Evolutionary conservation across 805 yeast species (phyloP).

Genomic region (Yamadazyma phyllophila): DNA sequence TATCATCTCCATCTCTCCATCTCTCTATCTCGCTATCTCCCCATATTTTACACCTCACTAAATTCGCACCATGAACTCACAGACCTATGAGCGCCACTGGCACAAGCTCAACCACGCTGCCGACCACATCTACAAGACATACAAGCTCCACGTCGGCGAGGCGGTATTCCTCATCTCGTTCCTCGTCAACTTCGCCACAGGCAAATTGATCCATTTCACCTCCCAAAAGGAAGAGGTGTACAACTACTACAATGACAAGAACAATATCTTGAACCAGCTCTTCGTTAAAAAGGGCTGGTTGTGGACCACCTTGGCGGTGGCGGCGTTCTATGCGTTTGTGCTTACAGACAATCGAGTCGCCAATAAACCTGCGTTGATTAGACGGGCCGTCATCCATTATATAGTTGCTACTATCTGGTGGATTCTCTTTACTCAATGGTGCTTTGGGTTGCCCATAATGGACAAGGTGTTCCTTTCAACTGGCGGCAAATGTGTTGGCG

Average conservation of each 20-base stretch:
- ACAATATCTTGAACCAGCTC: slow-evolving; percentile 63
- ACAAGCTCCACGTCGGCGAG: slow-evolving; percentile 22
- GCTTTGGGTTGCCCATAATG: slow-evolving; percentile 83
- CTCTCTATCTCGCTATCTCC: neutral
- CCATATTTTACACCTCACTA: neutral
- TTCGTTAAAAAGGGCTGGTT: slow-evolving; percentile 93
- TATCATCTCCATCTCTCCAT: neutral
- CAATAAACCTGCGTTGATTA: slow-evolving; percentile 9
- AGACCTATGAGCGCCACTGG: slow-evolving; percentile 13
- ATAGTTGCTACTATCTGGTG: slow-evolving; percentile 70
- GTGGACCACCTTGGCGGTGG: slow-evolving; percentile 60
- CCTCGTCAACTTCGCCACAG: slow-evolving; percentile 43
- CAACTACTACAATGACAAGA: slow-evolving; percentile 57
- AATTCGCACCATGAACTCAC: slow-evolving; percentile 10
- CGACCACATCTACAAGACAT: slow-evolving; percentile 3
- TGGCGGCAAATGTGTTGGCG: slow-evolving; percentile 72
- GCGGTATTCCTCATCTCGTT: slow-evolving; percentile 32
- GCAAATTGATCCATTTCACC: slow-evolving; percentile 47
- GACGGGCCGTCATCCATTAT: slow-evolving; percentile 41
- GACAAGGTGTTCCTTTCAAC: slow-evolving; percentile 75
- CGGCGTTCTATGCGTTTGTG: slow-evolving; percentile 24
- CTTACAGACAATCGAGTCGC: neutral
- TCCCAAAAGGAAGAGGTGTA: slow-evolving; percentile 47
- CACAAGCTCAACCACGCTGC: neutral
- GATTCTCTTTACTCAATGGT: slow-evolving; percentile 85